Base-by-base conservation (phyloP, 176 grass and related monocot species). In the Avena sativa region DNA sequence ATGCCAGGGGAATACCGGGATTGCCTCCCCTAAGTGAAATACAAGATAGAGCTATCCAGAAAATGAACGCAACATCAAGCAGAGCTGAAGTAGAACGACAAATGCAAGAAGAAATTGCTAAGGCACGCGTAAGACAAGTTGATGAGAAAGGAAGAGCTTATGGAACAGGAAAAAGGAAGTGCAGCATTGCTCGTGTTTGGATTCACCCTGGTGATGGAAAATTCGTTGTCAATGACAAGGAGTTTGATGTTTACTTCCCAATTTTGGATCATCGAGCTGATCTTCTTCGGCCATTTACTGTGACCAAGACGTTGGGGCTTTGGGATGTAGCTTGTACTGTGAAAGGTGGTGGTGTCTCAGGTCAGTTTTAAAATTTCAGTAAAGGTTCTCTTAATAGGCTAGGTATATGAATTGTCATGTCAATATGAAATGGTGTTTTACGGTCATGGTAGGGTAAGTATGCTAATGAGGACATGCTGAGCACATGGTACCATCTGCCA, bases 131-230 rank as follows among this genome's bases (percentile, higher is more conserved):
- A 66, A 91, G 92, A 74, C 81, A 93, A 88, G 90, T 96, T 65
- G 90, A 99, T 81, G 97, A 99, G 60, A 90, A 99, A 86, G 97
- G 92, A 88, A 96, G 97, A 71, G 92, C 97, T 63, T 99, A 99
- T 93, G 97, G 83, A 87, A 99, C 94, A 46, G 94, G 97, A 71
- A 96, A 88, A 91, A 93, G 92, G 78, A 96, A 99, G 88, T 99
- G 97, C 85, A 96, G 94, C 65, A 83, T 96, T 77, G 94, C 92
- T 14, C 90, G 91, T 83, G 94, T 96, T 69, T 99, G 94, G 94
- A 91, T 99, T 82, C 72, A 94, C 70, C 92, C 92, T 67, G 97
- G 97, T 40, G 83, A 94, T 90, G 97, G 97, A 30, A 94, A 90
- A 78, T 96, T 99, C 43, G 81, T 91, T n/a, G 92, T 99, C 52